Base-by-base conservation (phyloP, 345 rosid species). In the Orychophragmus violaceus region DNA sequence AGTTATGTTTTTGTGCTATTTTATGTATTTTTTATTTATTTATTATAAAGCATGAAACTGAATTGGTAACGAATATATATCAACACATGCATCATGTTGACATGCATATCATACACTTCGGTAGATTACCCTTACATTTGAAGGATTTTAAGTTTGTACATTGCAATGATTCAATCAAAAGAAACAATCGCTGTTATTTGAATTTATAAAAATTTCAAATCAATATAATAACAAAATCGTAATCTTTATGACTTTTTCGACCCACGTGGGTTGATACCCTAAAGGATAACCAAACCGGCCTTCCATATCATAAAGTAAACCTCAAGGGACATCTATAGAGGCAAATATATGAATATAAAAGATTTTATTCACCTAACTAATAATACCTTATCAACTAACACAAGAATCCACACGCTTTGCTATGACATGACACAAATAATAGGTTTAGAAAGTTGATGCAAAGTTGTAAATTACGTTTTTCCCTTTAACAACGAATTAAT, bases 351-450 rank as follows among this genome's bases (percentile, higher is more conserved):
- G 64, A 55, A 58, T 57, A 66, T 37, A 32, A 59, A 50, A 59
- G 57, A 66, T 73, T 66, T 66, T 66, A 73, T 73, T 66, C 72
- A 66, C 72, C 77, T 51, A 73, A 66, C 71, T 65, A 71, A 70
- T 69, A 12, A 53, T 30, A 41, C 23, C 67, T 69, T 51, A 59
- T 50, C 17, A 63, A 54, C 64, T 55, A 64, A 73, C 62, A 41
- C 37, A 58, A 36, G 17, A 64, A 64, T 64, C 45, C 71, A 72
- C 66, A 64, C 59, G 59, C 67, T 72, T 72, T 58, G 5, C 56
- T 13, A 22, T 12, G 62, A 59, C 62, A 50, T 9, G 55, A 66
- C 72, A 50, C 66, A n/a, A 32, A 17, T 54, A 52, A 53, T 32
- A 53, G 48, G 62, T 53, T 53, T 53, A 44, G 11, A 54, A 62